phyloP scores from a whole-genome alignment of 495 filamentous ascomycete genomes.

The Alectoria sarmentosa region DNA sequence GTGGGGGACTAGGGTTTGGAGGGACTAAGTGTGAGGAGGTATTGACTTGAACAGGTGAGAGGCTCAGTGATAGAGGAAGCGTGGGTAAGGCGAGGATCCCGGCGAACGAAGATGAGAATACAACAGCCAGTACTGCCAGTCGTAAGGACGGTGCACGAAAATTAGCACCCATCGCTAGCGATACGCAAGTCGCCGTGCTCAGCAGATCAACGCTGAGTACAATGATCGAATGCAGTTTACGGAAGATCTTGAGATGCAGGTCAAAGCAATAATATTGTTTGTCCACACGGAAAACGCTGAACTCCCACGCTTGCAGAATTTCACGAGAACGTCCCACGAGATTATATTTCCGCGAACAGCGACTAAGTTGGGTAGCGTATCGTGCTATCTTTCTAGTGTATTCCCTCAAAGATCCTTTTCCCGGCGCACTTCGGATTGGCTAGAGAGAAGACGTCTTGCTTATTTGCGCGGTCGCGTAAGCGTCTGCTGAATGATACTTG shows the following conservation, averaged over 20 bases:
- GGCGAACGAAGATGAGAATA: background rate
- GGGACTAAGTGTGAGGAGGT: background rate
- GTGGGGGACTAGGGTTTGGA: background rate
- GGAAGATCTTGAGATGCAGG: background rate
- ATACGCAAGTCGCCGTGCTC: background rate
- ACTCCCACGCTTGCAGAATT: background rate
- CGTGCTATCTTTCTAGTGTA: too few species aligned
- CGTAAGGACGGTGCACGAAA: background rate
- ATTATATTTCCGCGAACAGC: background rate
- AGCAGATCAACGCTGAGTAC: background rate
- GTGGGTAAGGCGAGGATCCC: constrained; percentile 1
- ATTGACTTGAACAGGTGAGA: background rate
- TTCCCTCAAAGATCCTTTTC: too few species aligned
- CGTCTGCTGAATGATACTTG: background rate
- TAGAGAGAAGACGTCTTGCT: background rate
- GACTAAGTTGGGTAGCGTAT: background rate
- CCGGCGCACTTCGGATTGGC: background rate
- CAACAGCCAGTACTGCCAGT: background rate
- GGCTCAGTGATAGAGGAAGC: background rate
- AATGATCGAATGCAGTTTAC: background rate
- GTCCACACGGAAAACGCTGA: background rate
- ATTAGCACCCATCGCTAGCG: background rate
- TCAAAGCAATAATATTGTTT: background rate
- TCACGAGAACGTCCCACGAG: background rate
- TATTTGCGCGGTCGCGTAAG: background rate